These are phyloP conservation scores for Leishmania tarentolae DNA, from an alignment of 208 protist species.

Conservation along the genomic window DNA sequence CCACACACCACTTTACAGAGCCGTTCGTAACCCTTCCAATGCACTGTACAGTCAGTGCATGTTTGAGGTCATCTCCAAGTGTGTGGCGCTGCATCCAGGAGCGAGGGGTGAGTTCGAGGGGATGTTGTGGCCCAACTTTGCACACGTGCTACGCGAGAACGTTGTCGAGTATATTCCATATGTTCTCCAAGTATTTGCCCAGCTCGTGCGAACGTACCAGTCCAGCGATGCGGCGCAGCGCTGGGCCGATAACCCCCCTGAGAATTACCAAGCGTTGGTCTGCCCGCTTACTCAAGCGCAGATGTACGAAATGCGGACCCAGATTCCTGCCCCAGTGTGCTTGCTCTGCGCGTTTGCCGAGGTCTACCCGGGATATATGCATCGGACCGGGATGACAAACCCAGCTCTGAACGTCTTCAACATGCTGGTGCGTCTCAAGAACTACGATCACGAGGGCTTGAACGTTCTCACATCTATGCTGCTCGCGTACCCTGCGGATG, in stretches of 20 bases:
- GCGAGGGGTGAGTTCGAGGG: conserved; percentile 73
- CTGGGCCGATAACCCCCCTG: conserved; percentile 33
- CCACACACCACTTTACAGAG: conserved; percentile 46
- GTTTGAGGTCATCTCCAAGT: conserved; percentile 95
- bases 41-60: conserved; percentile 96
- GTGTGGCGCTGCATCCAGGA: conserved; percentile 72
- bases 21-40: conserved; percentile 93
- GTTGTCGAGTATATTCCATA: conserved; percentile 97
- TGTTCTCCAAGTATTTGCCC: conserved; percentile 95
- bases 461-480: conserved; percentile 85
- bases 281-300: conserved; percentile 61
- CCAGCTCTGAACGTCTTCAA: conserved; percentile 66
- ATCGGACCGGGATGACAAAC: conserved; percentile 52
- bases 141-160: conserved; percentile 89
- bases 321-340: conserved; percentile 83
- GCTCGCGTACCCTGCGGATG: conserved; percentile 65
- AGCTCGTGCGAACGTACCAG: conserved; percentile 90
- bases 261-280: conserved; percentile 60
- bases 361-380: conserved; percentile 72
- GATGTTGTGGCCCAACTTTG: conserved; percentile 84
- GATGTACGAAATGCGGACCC: conserved; percentile 71
- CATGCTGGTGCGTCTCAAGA: conserved; percentile 77
- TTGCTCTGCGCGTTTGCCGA: conserved; percentile 81
- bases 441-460: conserved; percentile 92
- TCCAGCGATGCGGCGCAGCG: conserved; percentile 16